A percentile compares a stretch with the other conserved stretches of the same genome.
Conservation (phyloP, 2,329 filamentous ascomycete genomes). For the Neobulgaria alba region DNA sequence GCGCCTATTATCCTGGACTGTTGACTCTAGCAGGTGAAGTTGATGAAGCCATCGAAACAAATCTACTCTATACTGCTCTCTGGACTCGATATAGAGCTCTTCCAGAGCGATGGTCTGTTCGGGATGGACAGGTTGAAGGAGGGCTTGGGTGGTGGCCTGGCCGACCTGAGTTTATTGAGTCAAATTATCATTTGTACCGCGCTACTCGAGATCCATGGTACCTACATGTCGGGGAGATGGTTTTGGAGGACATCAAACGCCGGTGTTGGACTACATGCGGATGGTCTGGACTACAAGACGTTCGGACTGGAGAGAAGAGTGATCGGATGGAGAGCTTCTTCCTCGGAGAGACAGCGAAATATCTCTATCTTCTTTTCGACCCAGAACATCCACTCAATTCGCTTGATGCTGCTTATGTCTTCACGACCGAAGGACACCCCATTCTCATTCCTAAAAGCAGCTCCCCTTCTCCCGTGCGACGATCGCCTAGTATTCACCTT, state of each 20-base stretch:
- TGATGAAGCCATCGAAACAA: slow-evolving; percentile 83
- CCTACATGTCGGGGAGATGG: slow-evolving; percentile 92
- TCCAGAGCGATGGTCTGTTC: slow-evolving; percentile 88
- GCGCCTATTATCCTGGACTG: slow-evolving; percentile 89
- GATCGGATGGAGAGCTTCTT: slow-evolving; percentile 99
- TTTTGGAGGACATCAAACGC: slow-evolving; percentile 75
- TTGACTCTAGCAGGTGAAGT: slow-evolving; percentile 79
- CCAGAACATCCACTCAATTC: slow-evolving; percentile 78
- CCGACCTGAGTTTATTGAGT: slow-evolving; percentile 93
- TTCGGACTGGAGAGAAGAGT: slow-evolving; percentile 72
- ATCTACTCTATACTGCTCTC: slow-evolving; percentile 82
- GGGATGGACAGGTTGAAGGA: slow-evolving; percentile 73
- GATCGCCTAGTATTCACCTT: slow-evolving; percentile 5
- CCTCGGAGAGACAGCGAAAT: slow-evolving; percentile 91
- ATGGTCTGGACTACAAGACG: slow-evolving; percentile 83
- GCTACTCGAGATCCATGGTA: slow-evolving; percentile 96
- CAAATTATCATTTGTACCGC: slow-evolving; percentile 90
- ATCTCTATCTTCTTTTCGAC: slow-evolving; percentile 87
- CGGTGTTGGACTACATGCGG: slow-evolving; percentile 87
- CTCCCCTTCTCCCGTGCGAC: slow-evolving; percentile 7
- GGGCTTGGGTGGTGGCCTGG: slow-evolving; percentile 93
- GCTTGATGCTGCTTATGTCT: slow-evolving; percentile 80
- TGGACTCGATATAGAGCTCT: slow-evolving; percentile 94
- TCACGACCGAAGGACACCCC: slow-evolving; percentile 93
- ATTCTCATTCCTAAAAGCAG: slow-evolving; percentile 63